phyloP scores from a whole-genome alignment of 306 rosid species.

The Acacia confusa region DNA sequence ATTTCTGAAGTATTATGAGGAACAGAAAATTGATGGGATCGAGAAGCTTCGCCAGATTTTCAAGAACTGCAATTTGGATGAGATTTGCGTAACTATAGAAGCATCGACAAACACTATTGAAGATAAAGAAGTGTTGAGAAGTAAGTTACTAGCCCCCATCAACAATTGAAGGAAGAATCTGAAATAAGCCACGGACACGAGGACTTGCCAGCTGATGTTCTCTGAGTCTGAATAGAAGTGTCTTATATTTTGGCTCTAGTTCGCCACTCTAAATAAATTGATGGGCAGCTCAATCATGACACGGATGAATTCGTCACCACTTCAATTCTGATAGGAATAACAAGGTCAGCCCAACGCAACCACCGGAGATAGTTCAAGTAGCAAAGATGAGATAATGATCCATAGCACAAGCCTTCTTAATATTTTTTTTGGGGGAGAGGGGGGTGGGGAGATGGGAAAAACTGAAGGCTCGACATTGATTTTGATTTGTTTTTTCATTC shows the following conservation, averaged over 20 bases:
- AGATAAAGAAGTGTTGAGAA: not conserved
- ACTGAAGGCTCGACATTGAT: no score
- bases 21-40: constrained; percentile 56
- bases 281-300: not conserved
- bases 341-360: not conserved
- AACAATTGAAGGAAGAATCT: constrained; percentile 38
- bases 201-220: not conserved
- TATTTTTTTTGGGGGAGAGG: no score
- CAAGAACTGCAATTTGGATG: constrained; percentile 51
- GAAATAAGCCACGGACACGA: not conserved
- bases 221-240: not conserved
- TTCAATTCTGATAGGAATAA: no score
- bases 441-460: no score
- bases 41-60: constrained; percentile 61
- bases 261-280: not conserved
- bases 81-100: constrained; percentile 15
- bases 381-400: not conserved
- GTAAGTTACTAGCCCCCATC: constrained; percentile 36
- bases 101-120: no score
- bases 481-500: no score
- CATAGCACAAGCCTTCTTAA: not conserved
- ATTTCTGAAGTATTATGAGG: constrained; percentile 63
- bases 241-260: not conserved
- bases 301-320: not conserved
- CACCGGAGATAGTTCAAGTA: not conserved